These are phyloP conservation scores for Plasmodium adleri DNA, from an alignment of 169 alveolate species.

Conservation along the genomic window DNA sequence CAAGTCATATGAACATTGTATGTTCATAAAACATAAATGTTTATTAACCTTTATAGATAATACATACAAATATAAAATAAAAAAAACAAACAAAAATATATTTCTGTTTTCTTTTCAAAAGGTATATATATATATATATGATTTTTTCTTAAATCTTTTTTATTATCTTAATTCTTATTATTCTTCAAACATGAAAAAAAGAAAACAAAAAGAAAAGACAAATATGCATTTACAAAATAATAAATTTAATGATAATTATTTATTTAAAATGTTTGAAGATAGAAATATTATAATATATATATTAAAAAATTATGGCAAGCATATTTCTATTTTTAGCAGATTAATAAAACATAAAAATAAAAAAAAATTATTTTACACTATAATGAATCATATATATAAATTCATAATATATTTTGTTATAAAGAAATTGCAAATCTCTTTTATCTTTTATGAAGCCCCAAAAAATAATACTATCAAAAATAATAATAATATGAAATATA, in stretches of 20 bases:
- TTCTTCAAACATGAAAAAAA: not conserved
- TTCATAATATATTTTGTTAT: not conserved
- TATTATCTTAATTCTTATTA: constrained; percentile 4
- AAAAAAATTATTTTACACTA: not conserved
- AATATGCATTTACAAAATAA: not conserved
- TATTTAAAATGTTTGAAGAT: not conserved
- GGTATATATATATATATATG: constrained; percentile 21
- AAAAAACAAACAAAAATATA: constrained; percentile 2
- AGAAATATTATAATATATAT: constrained; percentile 13
- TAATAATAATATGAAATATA: too few relatives aligned
- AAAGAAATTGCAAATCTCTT: constrained; percentile 3
- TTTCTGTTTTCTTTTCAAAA: not conserved
- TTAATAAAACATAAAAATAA: not conserved
- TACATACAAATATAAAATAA: not conserved
- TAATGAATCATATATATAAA: constrained; percentile 14
- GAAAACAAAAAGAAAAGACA: not conserved
- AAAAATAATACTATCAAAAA: too few relatives aligned
- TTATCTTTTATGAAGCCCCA: not conserved
- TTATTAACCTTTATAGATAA: not conserved
- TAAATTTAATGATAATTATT: not conserved
- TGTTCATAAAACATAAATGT: constrained; percentile 5
- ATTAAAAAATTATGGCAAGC: not conserved
- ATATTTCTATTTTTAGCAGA: not conserved
- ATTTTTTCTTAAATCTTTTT: constrained; percentile 18
- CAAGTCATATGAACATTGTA: too few relatives aligned